Evolutionary conservation across 306 rosid species (phyloP).

Genomic region (Psophocarpus tetragonolobus): DNA sequence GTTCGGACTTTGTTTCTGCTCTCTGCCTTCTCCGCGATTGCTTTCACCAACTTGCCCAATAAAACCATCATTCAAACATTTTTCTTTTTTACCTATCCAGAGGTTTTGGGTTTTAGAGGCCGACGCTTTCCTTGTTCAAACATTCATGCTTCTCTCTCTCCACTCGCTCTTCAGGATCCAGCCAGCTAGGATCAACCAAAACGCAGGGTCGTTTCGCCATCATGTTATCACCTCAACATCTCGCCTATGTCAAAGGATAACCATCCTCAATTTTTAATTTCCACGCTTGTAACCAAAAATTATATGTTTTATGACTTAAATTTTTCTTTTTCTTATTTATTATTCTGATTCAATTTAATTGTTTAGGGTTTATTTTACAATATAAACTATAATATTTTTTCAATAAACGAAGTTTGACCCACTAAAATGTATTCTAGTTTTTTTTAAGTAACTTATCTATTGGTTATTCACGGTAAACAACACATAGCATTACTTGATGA

Average conservation of each 20-base stretch:
- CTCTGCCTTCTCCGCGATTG: slow-evolving; percentile 37
- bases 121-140: neutral
- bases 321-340: too few relatives aligned
- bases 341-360: too few relatives aligned
- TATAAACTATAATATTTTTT: too few relatives aligned
- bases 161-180: too few relatives aligned
- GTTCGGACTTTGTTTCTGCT: slow-evolving; percentile 38
- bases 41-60: slow-evolving; percentile 48
- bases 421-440: too few relatives aligned
- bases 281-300: neutral
- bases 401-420: too few relatives aligned
- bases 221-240: neutral
- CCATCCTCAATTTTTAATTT: neutral
- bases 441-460: too few relatives aligned
- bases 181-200: too few relatives aligned
- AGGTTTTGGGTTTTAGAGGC: slow-evolving; percentile 5
- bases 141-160: neutral
- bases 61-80: slow-evolving; percentile 59
- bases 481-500: too few relatives aligned
- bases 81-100: neutral
- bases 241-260: neutral
- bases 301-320: too few relatives aligned
- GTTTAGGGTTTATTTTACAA: too few relatives aligned
- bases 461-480: too few relatives aligned
- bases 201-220: neutral